These are phyloP conservation scores for Fomitopsis pulvina DNA, from an alignment of 768 basidiomycete species.

Conservation along the genomic window DNA sequence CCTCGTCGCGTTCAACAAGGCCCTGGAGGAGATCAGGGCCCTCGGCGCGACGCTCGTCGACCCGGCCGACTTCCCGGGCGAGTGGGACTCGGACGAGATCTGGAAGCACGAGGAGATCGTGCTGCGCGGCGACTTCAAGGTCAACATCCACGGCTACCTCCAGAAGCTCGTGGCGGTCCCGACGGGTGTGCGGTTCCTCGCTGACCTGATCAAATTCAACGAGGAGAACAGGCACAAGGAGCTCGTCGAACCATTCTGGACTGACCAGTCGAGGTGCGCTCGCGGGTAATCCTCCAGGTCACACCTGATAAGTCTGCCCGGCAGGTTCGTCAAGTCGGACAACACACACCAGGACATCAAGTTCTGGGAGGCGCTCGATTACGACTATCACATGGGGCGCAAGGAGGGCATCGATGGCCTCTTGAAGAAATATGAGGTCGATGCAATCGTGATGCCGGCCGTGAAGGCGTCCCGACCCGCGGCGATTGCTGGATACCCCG, in stretches of 20 bases:
- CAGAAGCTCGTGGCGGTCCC: constrained; percentile 43
- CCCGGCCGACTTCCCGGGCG: constrained; percentile 53
- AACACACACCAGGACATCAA: constrained; percentile 20
- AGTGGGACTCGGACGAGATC: constrained; percentile 37
- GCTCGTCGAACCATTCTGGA: constrained; percentile 28
- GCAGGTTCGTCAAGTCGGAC: constrained; percentile 23
- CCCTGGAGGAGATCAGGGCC: constrained; percentile 28
- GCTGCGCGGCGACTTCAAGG: constrained; percentile 54
- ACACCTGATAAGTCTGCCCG: constrained; percentile 11
- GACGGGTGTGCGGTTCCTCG: constrained; percentile 44
- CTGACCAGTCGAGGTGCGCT: constrained; percentile 29
- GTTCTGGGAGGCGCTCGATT: constrained; percentile 25
- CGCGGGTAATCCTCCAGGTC: neutral
- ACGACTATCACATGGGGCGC: constrained; percentile 25
- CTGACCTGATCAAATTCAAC: constrained; percentile 56
- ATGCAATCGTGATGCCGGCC: constrained; percentile 22
- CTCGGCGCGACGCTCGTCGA: constrained; percentile 51
- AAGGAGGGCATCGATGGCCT: constrained; percentile 30
- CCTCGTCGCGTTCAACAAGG: constrained; percentile 31
- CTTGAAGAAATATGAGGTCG: constrained; percentile 24
- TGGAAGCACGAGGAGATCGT: constrained; percentile 49
- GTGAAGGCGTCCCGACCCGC: constrained; percentile 24
- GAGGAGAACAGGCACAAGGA: constrained; percentile 43
- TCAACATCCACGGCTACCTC: constrained; percentile 43
- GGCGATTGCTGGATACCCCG: constrained; percentile 62